Base-by-base conservation (phyloP, 1,284 basidiomycete species). In the Ustanciosporium gigantosporum region DNA sequence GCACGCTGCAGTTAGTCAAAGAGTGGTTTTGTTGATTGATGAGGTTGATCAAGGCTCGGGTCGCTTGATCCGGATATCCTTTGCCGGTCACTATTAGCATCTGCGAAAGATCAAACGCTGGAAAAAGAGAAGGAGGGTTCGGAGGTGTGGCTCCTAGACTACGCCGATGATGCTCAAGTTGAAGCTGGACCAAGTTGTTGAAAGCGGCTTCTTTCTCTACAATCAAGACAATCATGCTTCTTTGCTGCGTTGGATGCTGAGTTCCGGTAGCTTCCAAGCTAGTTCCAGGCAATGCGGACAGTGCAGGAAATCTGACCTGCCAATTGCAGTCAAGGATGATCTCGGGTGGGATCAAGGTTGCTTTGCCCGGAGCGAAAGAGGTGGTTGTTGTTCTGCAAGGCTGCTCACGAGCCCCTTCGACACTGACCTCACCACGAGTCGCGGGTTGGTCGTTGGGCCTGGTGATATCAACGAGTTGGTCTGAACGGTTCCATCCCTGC, bases 121-220 rank as follows among this genome's bases (percentile, higher is more conserved):
- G n/a, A n/a, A n/a, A n/a, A 19, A 34, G 32, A 14, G 32, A 14
- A 8, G 11, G 11, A 29, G 11, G n/a, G 11, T 9, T n/a, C 11
- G 11, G 11, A 9, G 11, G 11, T n/a, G 27, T n/a, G 8, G 9
- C 32, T 13, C 32, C 17, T 19, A 35, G 8, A 9, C 14, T 8
- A 9, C 11, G 9, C 46, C 55, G 6, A 19, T 31, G 15, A n/a
- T n/a, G n/a, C n/a, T n/a, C n/a, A n/a, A n/a, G n/a, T 29, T 23
- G 38, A n/a, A 25, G 22, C 11, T 70, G 50, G 4, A 53, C 9
- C 2, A 70, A 35, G 3, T 27, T 20, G 25, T 65, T 49, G 38
- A 70, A 70, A 16, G 58, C 53, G 0, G 70, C 67, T 25, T 73
- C 69, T 27, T 75, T 75, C 47, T 75, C 73, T 3, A 75, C 71